A percentile compares a stretch with the other conserved stretches of the same genome.
Conservation (phyloP, 768 basidiomycete genomes). For the Artomyces pyxidatus region DNA sequence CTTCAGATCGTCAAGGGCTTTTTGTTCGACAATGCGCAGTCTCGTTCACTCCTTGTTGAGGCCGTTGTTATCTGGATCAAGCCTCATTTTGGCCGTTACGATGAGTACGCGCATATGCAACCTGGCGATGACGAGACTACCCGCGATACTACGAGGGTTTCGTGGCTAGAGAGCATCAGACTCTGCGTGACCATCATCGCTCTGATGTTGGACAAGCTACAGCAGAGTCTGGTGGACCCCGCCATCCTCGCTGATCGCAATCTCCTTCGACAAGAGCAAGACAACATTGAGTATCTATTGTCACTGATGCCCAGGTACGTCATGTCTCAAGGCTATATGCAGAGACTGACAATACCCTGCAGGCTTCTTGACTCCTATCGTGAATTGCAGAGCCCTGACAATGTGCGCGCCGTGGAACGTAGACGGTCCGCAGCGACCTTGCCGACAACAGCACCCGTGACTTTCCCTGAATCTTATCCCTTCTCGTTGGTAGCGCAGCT, state of each 20-base stretch:
- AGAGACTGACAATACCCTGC: background rate
- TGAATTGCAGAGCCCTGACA: conserved; percentile 66
- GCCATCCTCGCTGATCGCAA: conserved; percentile 51
- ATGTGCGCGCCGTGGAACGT: conserved; percentile 62
- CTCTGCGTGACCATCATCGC: conserved; percentile 84
- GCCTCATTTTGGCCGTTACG: conserved; percentile 87
- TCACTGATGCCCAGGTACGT: conserved; percentile 75
- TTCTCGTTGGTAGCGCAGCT: conserved; percentile 71
- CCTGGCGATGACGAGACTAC: conserved; percentile 57
- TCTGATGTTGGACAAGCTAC: conserved; percentile 84
- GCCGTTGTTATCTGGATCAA: conserved; percentile 91
- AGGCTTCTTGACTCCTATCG: conserved; percentile 85
- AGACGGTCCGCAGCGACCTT: conserved; percentile 49
- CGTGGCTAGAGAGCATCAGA: conserved; percentile 87
- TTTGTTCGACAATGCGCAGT: conserved; percentile 75
- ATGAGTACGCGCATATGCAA: conserved; percentile 63
- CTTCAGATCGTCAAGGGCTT: conserved; percentile 85
- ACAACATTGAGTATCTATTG: conserved; percentile 83
- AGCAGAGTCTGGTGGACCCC: conserved; percentile 69
- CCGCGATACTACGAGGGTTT: conserved; percentile 68
- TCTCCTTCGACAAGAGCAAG: conserved; percentile 72
- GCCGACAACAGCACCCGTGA: conserved; percentile 57
- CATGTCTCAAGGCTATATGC: background rate
- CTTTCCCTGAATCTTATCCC: conserved; percentile 92
- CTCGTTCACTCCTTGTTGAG: conserved; percentile 75